These are phyloP conservation scores for Ensete ventricosum DNA, from an alignment of 176 grass and related monocot species.

Conservation along the genomic window DNA sequence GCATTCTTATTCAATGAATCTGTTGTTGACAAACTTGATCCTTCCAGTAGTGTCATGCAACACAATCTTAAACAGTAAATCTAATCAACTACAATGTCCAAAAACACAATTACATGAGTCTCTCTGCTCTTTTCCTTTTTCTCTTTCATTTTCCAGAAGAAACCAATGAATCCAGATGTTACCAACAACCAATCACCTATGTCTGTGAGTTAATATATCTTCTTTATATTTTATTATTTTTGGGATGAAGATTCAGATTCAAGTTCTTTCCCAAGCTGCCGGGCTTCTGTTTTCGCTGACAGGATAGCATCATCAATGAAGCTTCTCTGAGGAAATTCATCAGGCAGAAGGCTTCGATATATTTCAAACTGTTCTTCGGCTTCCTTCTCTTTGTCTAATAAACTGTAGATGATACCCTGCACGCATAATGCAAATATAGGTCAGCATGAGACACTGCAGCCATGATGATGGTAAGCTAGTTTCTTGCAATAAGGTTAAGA, in stretches of 20 bases:
- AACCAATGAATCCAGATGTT: no score
- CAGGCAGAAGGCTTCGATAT: constrained; percentile 70
- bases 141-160: no score
- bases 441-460: background rate
- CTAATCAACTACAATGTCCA: no score
- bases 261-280: constrained; percentile 40
- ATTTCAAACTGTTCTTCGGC: constrained; percentile 55
- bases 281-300: constrained; percentile 46
- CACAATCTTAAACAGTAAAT: no score
- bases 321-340: constrained; percentile 79
- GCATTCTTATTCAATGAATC: no score
- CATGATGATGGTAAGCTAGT: background rate
- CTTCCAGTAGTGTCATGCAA: no score
- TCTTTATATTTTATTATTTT: constrained; percentile 26
- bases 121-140: no score
- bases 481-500: background rate
- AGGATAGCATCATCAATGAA: constrained; percentile 72
- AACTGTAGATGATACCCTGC: constrained; percentile 72
- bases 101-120: no score
- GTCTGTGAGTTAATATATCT: background rate
- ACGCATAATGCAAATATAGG: constrained; percentile 11
- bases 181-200: no score
- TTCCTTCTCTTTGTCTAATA: constrained; percentile 65
- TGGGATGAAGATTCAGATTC: constrained; percentile 31
- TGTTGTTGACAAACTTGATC: no score